Conservation (phyloP, 805 yeast species). For the Yarrowia hollandica region DNA sequence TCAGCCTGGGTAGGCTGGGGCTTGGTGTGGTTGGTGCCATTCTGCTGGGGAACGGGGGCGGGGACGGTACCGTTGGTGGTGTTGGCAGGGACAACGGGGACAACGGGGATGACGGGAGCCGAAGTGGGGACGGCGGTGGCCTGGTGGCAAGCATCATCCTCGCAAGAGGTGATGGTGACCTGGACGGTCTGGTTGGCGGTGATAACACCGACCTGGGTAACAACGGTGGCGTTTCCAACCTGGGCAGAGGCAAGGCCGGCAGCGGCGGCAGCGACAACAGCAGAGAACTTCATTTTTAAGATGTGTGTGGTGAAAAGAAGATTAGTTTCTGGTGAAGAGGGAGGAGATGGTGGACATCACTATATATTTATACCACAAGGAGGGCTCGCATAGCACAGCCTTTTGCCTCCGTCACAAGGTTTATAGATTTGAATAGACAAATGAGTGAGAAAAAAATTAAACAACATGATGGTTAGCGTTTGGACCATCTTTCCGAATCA, state of each 20-base stretch:
- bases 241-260: slow-evolving; percentile 8
- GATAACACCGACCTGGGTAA: slow-evolving; percentile 13
- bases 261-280: slow-evolving; percentile 4
- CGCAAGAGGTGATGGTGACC: slow-evolving; percentile 27
- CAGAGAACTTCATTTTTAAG: slow-evolving; percentile 20
- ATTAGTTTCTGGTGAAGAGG: neutral
- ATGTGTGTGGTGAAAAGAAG: neutral
- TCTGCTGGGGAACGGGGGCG: neutral
- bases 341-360: neutral
- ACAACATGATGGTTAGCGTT: neutral
- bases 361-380: neutral
- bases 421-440: neutral
- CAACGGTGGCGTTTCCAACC: slow-evolving; percentile 5
- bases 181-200: slow-evolving; percentile 25
- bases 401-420: neutral
- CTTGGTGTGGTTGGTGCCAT: slow-evolving; percentile 21
- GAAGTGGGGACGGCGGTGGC: slow-evolving; percentile 10
- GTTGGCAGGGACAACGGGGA: too few species aligned
- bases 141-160: neutral
- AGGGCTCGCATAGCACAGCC: neutral
- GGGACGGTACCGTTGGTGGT: neutral
- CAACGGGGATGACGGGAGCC: neutral
- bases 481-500: slow-evolving; percentile 11
- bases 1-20: slow-evolving; percentile 19
- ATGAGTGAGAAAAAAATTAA: neutral